A percentile compares a stretch with the other conserved stretches of the same genome.
Conservation (phyloP, 305 asterid genomes). For the Rubia peregrina region DNA sequence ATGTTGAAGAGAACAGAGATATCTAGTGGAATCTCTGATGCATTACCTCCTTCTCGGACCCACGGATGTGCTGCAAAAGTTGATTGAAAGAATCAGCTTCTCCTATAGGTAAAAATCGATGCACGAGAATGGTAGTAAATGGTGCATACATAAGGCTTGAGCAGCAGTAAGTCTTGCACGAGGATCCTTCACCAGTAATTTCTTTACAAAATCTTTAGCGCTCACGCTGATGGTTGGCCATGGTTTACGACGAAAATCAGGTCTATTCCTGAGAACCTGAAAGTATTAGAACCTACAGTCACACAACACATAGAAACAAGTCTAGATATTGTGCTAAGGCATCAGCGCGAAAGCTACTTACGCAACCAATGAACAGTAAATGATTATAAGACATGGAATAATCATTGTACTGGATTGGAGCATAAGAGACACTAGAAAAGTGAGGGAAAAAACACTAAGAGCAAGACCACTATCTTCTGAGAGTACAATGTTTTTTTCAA, state of each 20-base stretch:
- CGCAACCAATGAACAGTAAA: neutral
- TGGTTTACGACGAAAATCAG: slow-evolving; percentile 94
- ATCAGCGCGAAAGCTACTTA: neutral
- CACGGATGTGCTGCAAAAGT: slow-evolving; percentile 82
- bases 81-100: slow-evolving; percentile 15
- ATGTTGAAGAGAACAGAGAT: slow-evolving; percentile 83
- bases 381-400: neutral
- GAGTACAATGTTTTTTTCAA: neutral
- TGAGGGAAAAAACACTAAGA: neutral
- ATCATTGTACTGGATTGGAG: neutral
- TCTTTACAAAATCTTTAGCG: slow-evolving; percentile 93
- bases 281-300: slow-evolving; percentile 16
- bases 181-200: slow-evolving; percentile 84
- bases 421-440: neutral
- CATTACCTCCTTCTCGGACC: slow-evolving; percentile 99
- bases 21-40: slow-evolving; percentile 96
- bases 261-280: slow-evolving; percentile 90
- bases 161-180: slow-evolving; percentile 98
- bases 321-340: neutral
- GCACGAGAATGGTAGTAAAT: neutral
- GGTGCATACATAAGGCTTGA: slow-evolving; percentile 81
- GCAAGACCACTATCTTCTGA: neutral
- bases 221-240: slow-evolving; percentile 85
- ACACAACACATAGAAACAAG: neutral
- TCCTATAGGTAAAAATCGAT: neutral